phyloP scores from a whole-genome alignment of 164 flowering plant genomes.

The Nymphaea colorata region DNA sequence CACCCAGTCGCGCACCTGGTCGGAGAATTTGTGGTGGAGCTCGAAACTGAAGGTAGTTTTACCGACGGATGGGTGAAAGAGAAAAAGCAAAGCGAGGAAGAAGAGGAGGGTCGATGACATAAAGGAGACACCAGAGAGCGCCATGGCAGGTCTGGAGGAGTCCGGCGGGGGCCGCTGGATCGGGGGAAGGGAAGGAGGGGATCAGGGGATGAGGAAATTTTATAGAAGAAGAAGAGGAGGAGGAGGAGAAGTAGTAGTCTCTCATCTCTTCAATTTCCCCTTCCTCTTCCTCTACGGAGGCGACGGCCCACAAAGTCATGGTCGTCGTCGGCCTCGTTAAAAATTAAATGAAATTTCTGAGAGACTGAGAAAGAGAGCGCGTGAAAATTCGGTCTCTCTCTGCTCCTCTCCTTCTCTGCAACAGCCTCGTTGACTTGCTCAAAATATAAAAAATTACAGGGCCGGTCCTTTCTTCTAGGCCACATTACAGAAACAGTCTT shows the following conservation, averaged over 20 bases:
- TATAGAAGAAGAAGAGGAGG: not conserved
- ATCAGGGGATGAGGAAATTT: not conserved
- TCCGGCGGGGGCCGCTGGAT: not conserved
- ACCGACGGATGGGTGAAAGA: constrained; percentile 18
- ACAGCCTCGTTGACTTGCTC: too few species aligned
- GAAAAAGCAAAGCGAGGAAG: not conserved
- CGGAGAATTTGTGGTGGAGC: constrained; percentile 74
- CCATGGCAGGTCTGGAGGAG: not conserved
- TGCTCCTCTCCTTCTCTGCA: too few species aligned
- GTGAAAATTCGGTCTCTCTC: too few species aligned
- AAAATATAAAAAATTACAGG: too few species aligned
- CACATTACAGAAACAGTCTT: too few species aligned
- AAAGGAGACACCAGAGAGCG: not conserved
- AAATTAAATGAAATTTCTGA: not conserved
- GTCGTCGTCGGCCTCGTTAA: not conserved
- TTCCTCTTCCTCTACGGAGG: not conserved
- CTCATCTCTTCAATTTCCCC: too few species aligned
- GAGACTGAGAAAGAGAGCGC: not conserved
- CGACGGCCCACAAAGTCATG: not conserved
- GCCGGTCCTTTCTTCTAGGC: too few species aligned
- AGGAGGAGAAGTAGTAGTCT: too few species aligned
- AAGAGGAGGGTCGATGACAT: not conserved
- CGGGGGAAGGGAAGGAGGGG: not conserved
- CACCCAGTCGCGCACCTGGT: constrained; percentile 46
- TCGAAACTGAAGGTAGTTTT: constrained; percentile 38